These are phyloP conservation scores for Grigorovia yakushimaensis DNA, from an alignment of 805 yeast species.

Conservation along the genomic window DNA sequence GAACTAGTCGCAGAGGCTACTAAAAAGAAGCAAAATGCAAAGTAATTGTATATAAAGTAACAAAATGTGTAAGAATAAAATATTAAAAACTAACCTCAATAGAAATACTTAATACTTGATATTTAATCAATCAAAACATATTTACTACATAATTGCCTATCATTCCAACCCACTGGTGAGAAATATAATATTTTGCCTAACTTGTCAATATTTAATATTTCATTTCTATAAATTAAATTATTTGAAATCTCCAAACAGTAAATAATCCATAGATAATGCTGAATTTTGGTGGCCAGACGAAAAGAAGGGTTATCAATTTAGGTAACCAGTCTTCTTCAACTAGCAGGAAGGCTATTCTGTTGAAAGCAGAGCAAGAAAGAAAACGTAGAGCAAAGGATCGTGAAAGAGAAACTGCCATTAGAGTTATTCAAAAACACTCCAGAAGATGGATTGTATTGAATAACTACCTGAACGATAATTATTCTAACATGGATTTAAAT, in stretches of 20 bases:
- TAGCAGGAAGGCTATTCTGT: constrained; percentile 38
- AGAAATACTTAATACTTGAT: too few relatives aligned
- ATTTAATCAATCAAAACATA: too few relatives aligned
- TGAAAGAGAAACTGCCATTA: constrained; percentile 39
- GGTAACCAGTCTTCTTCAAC: constrained; percentile 35
- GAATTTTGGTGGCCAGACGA: constrained; percentile 60
- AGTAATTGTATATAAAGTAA: not conserved
- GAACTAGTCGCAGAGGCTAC: constrained; percentile 50
- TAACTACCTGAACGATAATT: constrained; percentile 15
- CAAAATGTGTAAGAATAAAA: not conserved
- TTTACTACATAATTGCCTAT: too few relatives aligned
- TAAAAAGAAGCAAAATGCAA: constrained; percentile 29
- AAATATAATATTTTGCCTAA: too few relatives aligned
- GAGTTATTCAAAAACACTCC: constrained; percentile 40
- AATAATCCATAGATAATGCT: too few relatives aligned
- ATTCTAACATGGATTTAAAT: not conserved
- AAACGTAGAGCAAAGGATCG: constrained; percentile 51
- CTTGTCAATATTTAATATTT: too few relatives aligned
- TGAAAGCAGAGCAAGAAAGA: constrained; percentile 57
- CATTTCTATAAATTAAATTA: too few relatives aligned
- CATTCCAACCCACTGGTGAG: too few relatives aligned
- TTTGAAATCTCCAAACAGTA: too few relatives aligned
- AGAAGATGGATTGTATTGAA: constrained; percentile 32
- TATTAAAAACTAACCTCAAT: not conserved
- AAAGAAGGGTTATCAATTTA: constrained; percentile 48